Percentiles rank a stretch among this genome's conserved stretches.
phyloP scores from a whole-genome alignment of 202 grass and related monocot species.

The Zizania palustris region DNA sequence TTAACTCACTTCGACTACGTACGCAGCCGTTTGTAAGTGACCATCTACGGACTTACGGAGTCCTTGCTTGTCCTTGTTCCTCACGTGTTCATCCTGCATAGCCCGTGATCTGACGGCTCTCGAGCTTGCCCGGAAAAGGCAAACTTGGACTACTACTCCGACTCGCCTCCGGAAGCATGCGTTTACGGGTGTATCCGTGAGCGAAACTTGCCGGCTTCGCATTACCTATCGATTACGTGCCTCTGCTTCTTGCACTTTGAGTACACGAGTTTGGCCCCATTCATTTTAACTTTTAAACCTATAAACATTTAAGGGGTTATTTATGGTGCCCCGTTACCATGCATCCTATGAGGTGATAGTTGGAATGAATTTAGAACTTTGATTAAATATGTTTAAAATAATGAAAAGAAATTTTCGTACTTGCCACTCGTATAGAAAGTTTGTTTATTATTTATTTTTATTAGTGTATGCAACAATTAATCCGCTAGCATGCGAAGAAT shows the following conservation, averaged over 20 bases:
- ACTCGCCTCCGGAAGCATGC: not conserved
- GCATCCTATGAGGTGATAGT: too few species aligned
- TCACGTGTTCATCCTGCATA: slow-evolving; percentile 40
- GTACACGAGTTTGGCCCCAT: not conserved
- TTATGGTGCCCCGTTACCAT: too few species aligned
- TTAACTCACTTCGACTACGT: not conserved
- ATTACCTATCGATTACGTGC: slow-evolving; percentile 25
- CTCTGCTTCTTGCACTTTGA: not conserved
- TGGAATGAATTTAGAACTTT: too few species aligned
- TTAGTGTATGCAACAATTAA: too few species aligned
- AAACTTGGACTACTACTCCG: slow-evolving; percentile 33
- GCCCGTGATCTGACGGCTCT: not conserved
- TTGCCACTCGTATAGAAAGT: too few species aligned
- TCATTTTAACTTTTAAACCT: too few species aligned
- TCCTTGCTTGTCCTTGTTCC: slow-evolving; percentile 47
- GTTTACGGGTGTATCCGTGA: not conserved
- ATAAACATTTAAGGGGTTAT: too few species aligned
- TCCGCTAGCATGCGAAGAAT: too few species aligned
- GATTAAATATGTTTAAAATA: too few species aligned
- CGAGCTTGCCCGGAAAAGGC: slow-evolving; percentile 24
- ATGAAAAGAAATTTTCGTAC: too few species aligned
- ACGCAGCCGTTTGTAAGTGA: slow-evolving; percentile 20
- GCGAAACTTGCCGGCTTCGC: slow-evolving; percentile 28
- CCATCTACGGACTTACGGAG: not conserved
- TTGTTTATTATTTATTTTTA: too few species aligned